Conservation (phyloP, 352 stramenopile genomes). For the Bremia lactucae region DNA sequence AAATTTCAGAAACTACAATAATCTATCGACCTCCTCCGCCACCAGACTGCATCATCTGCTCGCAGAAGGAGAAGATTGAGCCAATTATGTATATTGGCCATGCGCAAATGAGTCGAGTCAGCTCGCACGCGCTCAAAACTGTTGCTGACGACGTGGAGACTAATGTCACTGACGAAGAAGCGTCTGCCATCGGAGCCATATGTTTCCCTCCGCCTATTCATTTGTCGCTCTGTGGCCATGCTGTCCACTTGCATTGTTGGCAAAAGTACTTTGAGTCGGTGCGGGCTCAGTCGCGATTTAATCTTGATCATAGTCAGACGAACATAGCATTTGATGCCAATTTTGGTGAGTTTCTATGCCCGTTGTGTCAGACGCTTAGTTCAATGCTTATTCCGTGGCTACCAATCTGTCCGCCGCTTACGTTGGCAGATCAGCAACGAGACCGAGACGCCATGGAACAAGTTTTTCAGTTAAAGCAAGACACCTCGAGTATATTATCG, state of each 20-base stretch:
- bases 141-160: constrained; percentile 25
- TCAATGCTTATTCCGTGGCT: constrained; percentile 86
- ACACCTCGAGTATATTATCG: constrained; percentile 47
- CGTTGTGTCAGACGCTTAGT: constrained; percentile 84
- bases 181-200: constrained; percentile 5
- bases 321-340: constrained; percentile 82
- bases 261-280: constrained; percentile 85
- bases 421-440: constrained; percentile 39
- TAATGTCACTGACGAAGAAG: constrained; percentile 11
- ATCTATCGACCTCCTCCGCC: constrained; percentile 55
- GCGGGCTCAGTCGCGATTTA: constrained; percentile 51
- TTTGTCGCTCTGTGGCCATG: constrained; percentile 82
- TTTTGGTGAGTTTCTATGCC: constrained; percentile 84
- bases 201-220: constrained; percentile 57
- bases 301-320: constrained; percentile 59
- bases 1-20: constrained; percentile 23
- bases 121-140: constrained; percentile 34
- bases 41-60: constrained; percentile 79
- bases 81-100: constrained; percentile 83
- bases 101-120: constrained; percentile 60
- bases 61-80: constrained; percentile 73
- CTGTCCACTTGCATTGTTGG: constrained; percentile 84
- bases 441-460: constrained; percentile 57
- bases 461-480: constrained; percentile 66
- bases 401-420: constrained; percentile 40